A percentile compares a stretch with the other conserved stretches of the same genome.
Conservation (phyloP, 768 basidiomycete species). For the Tremella fuciformis region DNA sequence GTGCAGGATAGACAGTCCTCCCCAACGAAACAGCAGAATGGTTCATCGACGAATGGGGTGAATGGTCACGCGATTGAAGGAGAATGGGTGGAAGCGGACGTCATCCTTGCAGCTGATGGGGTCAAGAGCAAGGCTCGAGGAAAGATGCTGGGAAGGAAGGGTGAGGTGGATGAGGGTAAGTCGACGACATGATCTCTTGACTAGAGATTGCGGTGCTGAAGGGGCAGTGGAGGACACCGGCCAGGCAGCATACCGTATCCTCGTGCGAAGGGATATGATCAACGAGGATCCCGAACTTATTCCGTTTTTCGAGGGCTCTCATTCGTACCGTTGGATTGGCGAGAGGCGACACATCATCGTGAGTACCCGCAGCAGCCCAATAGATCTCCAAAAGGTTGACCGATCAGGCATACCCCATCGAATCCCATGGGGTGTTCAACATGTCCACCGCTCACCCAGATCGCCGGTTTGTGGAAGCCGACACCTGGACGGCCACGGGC, state of each 20-base stretch:
- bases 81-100: slow-evolving; percentile 49
- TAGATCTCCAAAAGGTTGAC: background rate
- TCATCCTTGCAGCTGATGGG: slow-evolving; percentile 54
- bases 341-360: slow-evolving; percentile 52
- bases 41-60: background rate
- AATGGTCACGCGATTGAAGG: background rate
- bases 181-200: background rate
- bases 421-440: slow-evolving; percentile 52
- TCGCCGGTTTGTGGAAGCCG: slow-evolving; percentile 50
- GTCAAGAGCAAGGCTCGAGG: slow-evolving; percentile 51
- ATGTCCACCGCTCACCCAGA: slow-evolving; percentile 55
- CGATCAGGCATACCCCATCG: slow-evolving; percentile 53
- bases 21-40: background rate
- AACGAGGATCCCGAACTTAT: slow-evolving; percentile 52
- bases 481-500: slow-evolving; percentile 49
- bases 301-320: slow-evolving; percentile 47
- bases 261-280: slow-evolving; percentile 50
- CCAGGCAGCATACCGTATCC: slow-evolving; percentile 54
- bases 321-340: slow-evolving; percentile 54
- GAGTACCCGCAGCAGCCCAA: background rate
- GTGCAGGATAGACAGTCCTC: slow-evolving; percentile 10
- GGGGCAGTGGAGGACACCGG: slow-evolving; percentile 51
- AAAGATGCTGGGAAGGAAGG: slow-evolving; percentile 50
- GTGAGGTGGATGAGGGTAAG: slow-evolving; percentile 46
- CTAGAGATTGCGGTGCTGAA: background rate